A percentile compares a stretch with the other conserved stretches of the same genome.
phyloP scores from a whole-genome alignment of 176 grass and related monocot species.

The Carex scoparia region DNA sequence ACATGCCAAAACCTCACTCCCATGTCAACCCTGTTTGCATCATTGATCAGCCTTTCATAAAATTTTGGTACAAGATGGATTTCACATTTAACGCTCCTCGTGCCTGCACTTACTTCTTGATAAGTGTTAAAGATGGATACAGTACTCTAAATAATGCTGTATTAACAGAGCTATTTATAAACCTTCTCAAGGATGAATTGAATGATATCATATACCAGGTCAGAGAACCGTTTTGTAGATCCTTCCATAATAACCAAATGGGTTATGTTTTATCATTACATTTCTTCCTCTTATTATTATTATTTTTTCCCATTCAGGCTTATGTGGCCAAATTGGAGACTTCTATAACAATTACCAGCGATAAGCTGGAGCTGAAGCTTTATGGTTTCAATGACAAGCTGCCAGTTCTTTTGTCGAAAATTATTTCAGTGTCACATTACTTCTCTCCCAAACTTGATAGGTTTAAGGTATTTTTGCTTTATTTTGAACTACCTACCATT shows the following conservation, averaged over 20 bases:
- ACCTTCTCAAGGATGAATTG: constrained; percentile 93
- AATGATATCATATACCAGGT: constrained; percentile 97
- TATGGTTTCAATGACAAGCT: constrained; percentile 96
- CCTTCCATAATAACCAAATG: constrained; percentile 2
- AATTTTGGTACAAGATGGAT: constrained; percentile 93
- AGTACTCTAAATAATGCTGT: constrained; percentile 63
- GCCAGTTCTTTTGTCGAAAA: constrained; percentile 63
- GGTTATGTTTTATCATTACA: constrained; percentile 2
- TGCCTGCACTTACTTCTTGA: constrained; percentile 78
- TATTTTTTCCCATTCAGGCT: constrained; percentile 41
- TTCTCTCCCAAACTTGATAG: constrained; percentile 71
- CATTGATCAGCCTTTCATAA: constrained; percentile 71
- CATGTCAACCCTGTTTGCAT: constrained; percentile 59
- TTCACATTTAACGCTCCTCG: constrained; percentile 84
- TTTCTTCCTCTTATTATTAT: neutral
- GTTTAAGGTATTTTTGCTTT: constrained; percentile 61
- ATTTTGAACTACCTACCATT: neutral
- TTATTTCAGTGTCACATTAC: constrained; percentile 52
- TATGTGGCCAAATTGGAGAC: constrained; percentile 88
- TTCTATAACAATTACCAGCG: constrained; percentile 48
- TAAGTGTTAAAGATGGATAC: constrained; percentile 75
- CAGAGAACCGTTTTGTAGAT: constrained; percentile 4
- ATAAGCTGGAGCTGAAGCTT: constrained; percentile 81
- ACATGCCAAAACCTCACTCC: constrained; percentile 27
- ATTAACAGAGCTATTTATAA: constrained; percentile 80